phyloP scores from a whole-genome alignment of 495 filamentous ascomycete genomes.

The Xylaria bambusicola region DNA sequence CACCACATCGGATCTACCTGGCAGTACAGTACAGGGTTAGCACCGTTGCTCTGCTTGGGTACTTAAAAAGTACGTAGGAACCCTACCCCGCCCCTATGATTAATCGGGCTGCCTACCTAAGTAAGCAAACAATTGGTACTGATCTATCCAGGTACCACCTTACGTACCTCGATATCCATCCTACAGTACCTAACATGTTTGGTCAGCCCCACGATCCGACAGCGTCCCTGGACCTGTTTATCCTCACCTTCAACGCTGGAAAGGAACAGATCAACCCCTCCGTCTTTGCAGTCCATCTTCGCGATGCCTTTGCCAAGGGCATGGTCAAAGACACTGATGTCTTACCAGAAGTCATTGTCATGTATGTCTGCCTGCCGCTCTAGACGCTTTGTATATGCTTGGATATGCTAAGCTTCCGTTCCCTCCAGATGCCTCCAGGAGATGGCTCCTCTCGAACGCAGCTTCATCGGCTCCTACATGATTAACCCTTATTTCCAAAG shows the following conservation, averaged over 20 bases:
- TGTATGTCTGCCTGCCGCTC: slow-evolving; percentile 37
- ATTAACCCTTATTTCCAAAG: slow-evolving; percentile 73
- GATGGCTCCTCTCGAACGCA: slow-evolving; percentile 76
- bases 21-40: too few species aligned
- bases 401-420: not conserved
- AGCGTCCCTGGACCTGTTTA: slow-evolving; percentile 58
- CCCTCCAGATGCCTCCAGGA: slow-evolving; percentile 75
- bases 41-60: too few species aligned
- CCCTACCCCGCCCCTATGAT: too few species aligned
- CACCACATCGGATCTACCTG: too few species aligned
- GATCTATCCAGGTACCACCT: too few species aligned
- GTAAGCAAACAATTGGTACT: too few species aligned
- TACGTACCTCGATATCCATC: too few species aligned
- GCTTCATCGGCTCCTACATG: slow-evolving; percentile 83
- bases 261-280: slow-evolving; percentile 63
- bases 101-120: too few species aligned
- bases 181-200: not conserved
- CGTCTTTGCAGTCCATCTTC: slow-evolving; percentile 69
- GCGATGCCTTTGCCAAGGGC: slow-evolving; percentile 63
- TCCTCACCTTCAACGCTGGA: slow-evolving; percentile 91
- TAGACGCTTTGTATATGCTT: not conserved
- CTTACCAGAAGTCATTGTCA: slow-evolving; percentile 68
- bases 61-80: too few species aligned
- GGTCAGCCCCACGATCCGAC: slow-evolving; percentile 16
- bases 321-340: slow-evolving; percentile 52